Percentiles rank a stretch among this genome's conserved stretches.
These are phyloP conservation scores for Neofusicoccum laricinum DNA, from an alignment of 2,329 filamentous ascomycete genomes.

Conservation along the genomic window DNA sequence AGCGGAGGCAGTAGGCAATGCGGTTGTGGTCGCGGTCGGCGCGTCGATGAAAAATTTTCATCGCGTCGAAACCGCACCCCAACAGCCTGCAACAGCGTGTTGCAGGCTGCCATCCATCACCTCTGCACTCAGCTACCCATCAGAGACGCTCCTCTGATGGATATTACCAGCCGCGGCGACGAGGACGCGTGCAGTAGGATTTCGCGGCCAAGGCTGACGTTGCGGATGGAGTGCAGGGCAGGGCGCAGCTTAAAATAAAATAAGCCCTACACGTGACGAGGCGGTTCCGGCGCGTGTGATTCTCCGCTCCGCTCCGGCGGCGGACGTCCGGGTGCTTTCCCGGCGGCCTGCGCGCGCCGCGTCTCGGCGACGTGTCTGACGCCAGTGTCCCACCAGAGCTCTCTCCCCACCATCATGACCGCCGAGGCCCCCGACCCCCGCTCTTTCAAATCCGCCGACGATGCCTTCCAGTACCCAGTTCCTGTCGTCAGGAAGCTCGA, in stretches of 20 bases:
- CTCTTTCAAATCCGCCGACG: constrained; percentile 60
- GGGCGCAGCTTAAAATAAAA: not conserved
- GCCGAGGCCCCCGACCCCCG: constrained; percentile 55
- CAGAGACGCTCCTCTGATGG: no score
- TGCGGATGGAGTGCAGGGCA: not conserved
- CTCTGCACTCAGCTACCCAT: no score
- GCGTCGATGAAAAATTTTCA: no score
- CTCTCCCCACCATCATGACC: constrained; percentile 38
- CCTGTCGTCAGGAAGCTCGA: constrained; percentile 62
- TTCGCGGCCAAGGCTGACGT: constrained; percentile 4
- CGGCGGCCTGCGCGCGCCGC: not conserved
- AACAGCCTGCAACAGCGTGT: no score
- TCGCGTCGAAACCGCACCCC: no score
- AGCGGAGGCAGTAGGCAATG: no score
- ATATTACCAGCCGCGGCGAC: no score
- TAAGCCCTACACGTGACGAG: not conserved
- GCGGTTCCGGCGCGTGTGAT: not conserved
- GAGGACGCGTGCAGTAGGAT: no score
- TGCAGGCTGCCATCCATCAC: no score
- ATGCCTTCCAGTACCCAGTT: constrained; percentile 65
- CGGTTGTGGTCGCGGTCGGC: no score
- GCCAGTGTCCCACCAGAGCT: not conserved
- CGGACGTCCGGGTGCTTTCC: not conserved
- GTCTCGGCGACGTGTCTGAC: constrained; percentile 9
- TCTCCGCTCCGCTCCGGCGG: not conserved